Conservation (phyloP, 306 rosid genomes). For the Hippophae rhamnoides region DNA sequence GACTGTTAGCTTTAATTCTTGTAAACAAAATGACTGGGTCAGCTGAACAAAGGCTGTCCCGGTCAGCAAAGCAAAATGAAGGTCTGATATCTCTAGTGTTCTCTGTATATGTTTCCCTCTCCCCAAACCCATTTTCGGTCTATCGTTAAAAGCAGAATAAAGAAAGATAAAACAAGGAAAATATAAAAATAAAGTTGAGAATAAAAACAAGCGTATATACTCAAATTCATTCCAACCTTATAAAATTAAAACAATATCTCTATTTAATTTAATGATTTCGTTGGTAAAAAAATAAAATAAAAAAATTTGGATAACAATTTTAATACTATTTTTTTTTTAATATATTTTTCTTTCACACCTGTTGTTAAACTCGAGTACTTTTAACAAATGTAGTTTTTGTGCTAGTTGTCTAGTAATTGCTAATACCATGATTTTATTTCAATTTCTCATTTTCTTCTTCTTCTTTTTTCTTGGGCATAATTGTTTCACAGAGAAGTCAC, state of each 20-base stretch:
- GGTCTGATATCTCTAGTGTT: neutral
- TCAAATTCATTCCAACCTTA: too few relatives aligned
- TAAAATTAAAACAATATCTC: too few relatives aligned
- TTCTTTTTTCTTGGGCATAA: slow-evolving; percentile 19
- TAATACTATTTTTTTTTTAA: too few relatives aligned
- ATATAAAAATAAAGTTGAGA: too few relatives aligned
- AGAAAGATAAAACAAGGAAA: slow-evolving; percentile 11
- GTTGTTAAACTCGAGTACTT: too few relatives aligned
- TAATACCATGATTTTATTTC: too few relatives aligned
- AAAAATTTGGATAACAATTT: too few relatives aligned
- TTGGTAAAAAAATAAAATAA: too few relatives aligned
- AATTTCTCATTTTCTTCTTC: slow-evolving; percentile 13
- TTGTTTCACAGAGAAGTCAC: slow-evolving; percentile 55
- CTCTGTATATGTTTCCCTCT: slow-evolving; percentile 15
- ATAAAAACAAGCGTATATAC: too few relatives aligned
- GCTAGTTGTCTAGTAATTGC: too few relatives aligned
- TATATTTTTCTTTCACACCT: too few relatives aligned
- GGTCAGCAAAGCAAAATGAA: slow-evolving; percentile 77
- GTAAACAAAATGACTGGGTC: slow-evolving; percentile 41
- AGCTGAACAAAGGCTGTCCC: slow-evolving; percentile 65
- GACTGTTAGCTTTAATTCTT: slow-evolving; percentile 39
- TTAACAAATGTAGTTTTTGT: neutral
- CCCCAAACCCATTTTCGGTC: slow-evolving; percentile 43
- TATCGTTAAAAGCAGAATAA: slow-evolving; percentile 51
- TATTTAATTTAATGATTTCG: too few relatives aligned